Conservation (phyloP, 2,329 filamentous ascomycete species). For the Fusarium phyllophilum region DNA sequence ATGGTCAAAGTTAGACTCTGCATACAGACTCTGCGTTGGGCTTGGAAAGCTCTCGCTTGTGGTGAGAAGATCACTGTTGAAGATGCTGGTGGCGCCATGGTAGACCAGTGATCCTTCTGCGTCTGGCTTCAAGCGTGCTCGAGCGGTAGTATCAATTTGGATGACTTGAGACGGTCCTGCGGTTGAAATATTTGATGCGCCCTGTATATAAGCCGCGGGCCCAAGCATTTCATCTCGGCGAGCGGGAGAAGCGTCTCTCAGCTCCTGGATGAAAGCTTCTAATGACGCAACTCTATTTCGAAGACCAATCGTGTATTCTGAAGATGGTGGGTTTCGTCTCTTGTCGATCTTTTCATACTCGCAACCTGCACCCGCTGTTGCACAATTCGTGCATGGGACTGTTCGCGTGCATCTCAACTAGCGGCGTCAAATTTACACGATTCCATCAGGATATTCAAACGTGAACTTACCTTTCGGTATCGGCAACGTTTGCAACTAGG, state of each 20-base stretch:
- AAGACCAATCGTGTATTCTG: not conserved
- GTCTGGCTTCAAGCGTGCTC: not conserved
- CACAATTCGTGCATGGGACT: not conserved
- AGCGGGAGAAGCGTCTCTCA: not conserved
- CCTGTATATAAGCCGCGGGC: too few relatives aligned
- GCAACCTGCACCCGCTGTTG: not conserved
- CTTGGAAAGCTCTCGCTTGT: not conserved
- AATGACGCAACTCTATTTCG: not conserved
- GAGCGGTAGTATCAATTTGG: not conserved
- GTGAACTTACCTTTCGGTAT: not conserved
- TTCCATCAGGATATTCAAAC: rapidly evolving
- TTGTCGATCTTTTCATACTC: slow-evolving; percentile 3
- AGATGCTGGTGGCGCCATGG: slow-evolving; percentile 1
- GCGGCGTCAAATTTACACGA: not conserved
- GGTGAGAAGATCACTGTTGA: not conserved
- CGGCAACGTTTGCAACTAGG: slow-evolving; percentile 5
- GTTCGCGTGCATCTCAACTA: slow-evolving; percentile 7
- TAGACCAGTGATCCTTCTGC: not conserved
- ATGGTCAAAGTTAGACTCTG: not conserved
- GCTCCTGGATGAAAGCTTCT: not conserved
- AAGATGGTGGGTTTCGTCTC: not conserved
- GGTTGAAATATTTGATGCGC: not conserved
- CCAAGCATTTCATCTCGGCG: not conserved
- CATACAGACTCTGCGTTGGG: not conserved
- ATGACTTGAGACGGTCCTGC: not conserved